Evolutionary conservation across 768 basidiomycete genomes (phyloP).

Genomic region (Pleurotus platypus): DNA sequence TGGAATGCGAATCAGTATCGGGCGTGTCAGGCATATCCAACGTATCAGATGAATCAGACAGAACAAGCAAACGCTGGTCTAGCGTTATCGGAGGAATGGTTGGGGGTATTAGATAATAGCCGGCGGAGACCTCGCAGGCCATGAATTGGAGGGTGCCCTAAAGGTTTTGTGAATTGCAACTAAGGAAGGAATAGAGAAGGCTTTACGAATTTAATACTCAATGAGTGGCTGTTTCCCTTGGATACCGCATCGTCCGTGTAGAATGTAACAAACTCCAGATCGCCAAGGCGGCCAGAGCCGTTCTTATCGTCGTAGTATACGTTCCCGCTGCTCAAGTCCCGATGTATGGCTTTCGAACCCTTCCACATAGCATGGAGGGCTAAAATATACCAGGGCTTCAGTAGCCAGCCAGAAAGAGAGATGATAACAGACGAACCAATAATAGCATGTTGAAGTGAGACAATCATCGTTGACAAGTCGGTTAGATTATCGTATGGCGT

Average conservation of each 20-base stretch:
- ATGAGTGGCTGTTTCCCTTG: not conserved
- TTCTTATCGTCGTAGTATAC: not conserved
- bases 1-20: too few species aligned
- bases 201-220: not conserved
- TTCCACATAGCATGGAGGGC: not conserved
- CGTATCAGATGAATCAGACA: too few species aligned
- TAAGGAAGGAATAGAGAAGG: not conserved
- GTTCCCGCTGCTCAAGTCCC: not conserved
- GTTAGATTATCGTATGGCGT: not conserved
- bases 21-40: too few species aligned
- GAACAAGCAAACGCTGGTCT: not conserved
- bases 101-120: not conserved
- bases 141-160: not conserved
- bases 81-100: not conserved
- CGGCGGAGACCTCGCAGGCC: not conserved
- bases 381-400: not conserved
- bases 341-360: not conserved
- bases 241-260: not conserved
- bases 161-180: not conserved
- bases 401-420: not conserved
- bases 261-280: not conserved
- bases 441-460: not conserved
- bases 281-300: not conserved
- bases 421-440: not conserved
- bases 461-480: not conserved